Evolutionary conservation across 306 rosid species (phyloP), one percentile per base, ranked within the genome.

Genomic region (Datisca glomerata): DNA sequence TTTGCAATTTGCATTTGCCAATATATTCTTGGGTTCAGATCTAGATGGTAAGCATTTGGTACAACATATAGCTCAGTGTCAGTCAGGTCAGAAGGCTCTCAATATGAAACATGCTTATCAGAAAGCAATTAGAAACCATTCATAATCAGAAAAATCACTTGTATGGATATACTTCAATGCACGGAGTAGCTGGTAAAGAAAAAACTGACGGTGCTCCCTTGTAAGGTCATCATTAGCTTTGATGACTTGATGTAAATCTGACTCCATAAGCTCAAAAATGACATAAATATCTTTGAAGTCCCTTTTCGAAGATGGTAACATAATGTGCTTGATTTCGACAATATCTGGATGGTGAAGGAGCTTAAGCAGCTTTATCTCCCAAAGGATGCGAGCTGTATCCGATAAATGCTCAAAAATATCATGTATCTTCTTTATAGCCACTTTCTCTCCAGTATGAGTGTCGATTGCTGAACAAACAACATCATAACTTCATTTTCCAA

Each of bases 221-320:
- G 97, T 87, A 46, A 87, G 64, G 63, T 87, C 93, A 49, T 75
- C 89, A 20, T 82, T 83, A 18, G 94, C 94, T 67, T 83, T 87
- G 58, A 87, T 87, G 60, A 87, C 97, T 67, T 87, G 94, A 75
- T 87, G 97, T 56, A 87, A 78, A 76, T 87, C 97, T n/a, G 93
- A 82, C 34, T 87, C 94, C 96, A 86, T 79, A 37, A 76, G 82
- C 81, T 86, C 94, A 57, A 86, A 86, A 63, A 86, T 94, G 56
- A 86, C 94, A 47, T 81, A 86, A 52, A 86, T 81, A 51, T 86
- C 96, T 68, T 72, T 87, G 18, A 87, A 87, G 51, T 74, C 94
- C 57, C 78, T 76, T 61, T 76, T 65, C 15, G 94, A 76, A 59
- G 97, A 92, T n/a, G 94, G 94, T 55, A 87, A 42, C 80, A 87